These are phyloP conservation scores for Phaffia australis DNA, from an alignment of 768 basidiomycete genomes.

Conservation along the genomic window DNA sequence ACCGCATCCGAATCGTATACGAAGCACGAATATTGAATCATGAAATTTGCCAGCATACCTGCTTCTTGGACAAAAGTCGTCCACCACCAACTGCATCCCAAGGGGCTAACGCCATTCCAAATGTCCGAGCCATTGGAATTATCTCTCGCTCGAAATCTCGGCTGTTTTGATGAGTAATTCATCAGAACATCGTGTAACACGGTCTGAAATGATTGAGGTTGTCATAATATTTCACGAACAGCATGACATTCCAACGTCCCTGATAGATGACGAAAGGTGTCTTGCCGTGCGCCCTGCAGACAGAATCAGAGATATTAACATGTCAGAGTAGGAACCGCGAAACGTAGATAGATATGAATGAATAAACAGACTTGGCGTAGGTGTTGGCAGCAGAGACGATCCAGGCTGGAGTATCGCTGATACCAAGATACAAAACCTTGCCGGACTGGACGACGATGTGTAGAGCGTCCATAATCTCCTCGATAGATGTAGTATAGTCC, in stretches of 20 bases:
- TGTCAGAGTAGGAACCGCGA: no score
- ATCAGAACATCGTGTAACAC: no score
- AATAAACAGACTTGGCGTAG: constrained; percentile 25
- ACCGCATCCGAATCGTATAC: no score
- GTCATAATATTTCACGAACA: constrained; percentile 9
- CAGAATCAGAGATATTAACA: not conserved
- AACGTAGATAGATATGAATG: no score
- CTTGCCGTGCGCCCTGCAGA: constrained; percentile 12
- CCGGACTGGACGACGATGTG: constrained; percentile 27
- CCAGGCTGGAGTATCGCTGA: constrained; percentile 31
- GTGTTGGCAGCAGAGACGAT: constrained; percentile 29
- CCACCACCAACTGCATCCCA: no score
- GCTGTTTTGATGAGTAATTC: not conserved
- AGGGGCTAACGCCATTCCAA: constrained; percentile 31
- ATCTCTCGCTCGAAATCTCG: constrained; percentile 42
- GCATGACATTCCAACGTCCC: constrained; percentile 38
- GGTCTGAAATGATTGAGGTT: no score
- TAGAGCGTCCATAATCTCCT: constrained; percentile 29
- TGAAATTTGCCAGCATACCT: no score
- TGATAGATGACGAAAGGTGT: constrained; percentile 30
- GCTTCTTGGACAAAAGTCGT: no score
- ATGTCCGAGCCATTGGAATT: constrained; percentile 38
- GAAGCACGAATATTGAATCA: no score
- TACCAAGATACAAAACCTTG: constrained; percentile 32
- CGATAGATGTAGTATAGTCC: constrained; percentile 29